These are phyloP conservation scores for Termitomyces eurrhizus DNA, from an alignment of 768 basidiomycete genomes.

Conservation along the genomic window DNA sequence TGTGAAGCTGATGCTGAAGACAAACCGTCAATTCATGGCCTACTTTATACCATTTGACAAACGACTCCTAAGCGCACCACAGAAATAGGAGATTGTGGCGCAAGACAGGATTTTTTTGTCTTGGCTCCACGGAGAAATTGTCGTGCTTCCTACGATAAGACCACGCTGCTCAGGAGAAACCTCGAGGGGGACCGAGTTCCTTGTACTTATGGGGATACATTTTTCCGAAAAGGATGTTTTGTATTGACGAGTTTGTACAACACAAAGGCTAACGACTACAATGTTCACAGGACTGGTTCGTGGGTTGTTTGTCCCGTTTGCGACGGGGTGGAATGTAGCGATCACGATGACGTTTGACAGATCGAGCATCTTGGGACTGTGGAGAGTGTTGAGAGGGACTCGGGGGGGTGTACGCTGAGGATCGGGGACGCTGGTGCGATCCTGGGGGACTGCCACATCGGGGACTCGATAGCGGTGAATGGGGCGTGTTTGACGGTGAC, in stretches of 20 bases:
- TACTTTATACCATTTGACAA: neutral
- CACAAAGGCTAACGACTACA: neutral
- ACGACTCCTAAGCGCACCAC: neutral
- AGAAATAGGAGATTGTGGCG: no score
- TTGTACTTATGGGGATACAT: neutral
- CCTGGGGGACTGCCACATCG: slow-evolving; percentile 84
- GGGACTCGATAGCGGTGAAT: slow-evolving; percentile 92
- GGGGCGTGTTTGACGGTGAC: slow-evolving; percentile 91
- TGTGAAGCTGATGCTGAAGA: neutral
- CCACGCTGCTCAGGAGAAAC: neutral
- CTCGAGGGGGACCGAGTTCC: neutral
- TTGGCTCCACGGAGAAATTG: no score
- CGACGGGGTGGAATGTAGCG: no score
- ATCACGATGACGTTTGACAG: slow-evolving; percentile 31
- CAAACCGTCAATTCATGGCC: no score
- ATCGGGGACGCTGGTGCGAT: slow-evolving; percentile 70
- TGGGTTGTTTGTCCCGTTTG: neutral
- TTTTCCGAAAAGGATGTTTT: neutral
- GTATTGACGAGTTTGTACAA: slow-evolving; percentile 6
- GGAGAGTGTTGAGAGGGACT: slow-evolving; percentile 55
- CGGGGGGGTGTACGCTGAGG: slow-evolving; percentile 77
- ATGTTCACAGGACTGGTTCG: slow-evolving; percentile 82
- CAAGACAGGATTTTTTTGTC: no score
- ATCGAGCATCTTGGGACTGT: slow-evolving; percentile 89
- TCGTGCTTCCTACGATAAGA: no score